phyloP scores from a whole-genome alignment of 805 yeast species.

The Yamadazyma scolyti region DNA sequence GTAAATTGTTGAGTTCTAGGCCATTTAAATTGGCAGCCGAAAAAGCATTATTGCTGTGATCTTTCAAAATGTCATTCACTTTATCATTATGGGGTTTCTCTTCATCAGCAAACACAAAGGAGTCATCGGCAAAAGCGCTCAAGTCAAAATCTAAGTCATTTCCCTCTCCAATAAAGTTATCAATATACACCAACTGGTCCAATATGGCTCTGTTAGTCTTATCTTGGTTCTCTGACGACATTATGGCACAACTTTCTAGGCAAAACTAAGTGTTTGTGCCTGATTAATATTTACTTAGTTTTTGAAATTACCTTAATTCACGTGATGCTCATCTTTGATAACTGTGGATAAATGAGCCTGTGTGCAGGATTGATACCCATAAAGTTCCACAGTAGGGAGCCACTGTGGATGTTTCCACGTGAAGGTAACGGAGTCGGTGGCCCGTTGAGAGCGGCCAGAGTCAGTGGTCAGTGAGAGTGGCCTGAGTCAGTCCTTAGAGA shows the following conservation, averaged over 20 bases:
- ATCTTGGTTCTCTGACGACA: conserved; percentile 12
- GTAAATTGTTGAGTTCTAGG: conserved; percentile 31
- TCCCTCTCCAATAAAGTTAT: conserved; percentile 64
- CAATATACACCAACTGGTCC: conserved; percentile 79
- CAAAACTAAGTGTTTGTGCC: too few species aligned
- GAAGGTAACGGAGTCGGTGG: too few species aligned
- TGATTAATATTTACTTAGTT: too few species aligned
- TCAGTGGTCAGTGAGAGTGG: too few species aligned
- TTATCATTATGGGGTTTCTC: conserved; percentile 51
- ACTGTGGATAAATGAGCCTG: too few species aligned
- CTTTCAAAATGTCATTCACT: conserved; percentile 10
- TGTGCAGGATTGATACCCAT: too few species aligned
- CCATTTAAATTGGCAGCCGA: neutral
- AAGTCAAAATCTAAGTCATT: conserved; percentile 47
- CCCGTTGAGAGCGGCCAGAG: too few species aligned
- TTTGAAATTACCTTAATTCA: neutral
- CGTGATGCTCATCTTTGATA: too few species aligned
- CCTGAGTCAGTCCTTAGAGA: too few species aligned
- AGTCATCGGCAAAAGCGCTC: conserved; percentile 80
- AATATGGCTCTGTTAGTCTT: conserved; percentile 38
- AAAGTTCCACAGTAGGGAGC: too few species aligned
- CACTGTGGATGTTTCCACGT: too few species aligned
- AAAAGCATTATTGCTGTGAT: conserved; percentile 1
- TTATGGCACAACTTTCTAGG: too few species aligned
- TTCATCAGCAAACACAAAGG: conserved; percentile 78